Conservation (phyloP, 306 rosid species). For the Prunus armeniaca region DNA sequence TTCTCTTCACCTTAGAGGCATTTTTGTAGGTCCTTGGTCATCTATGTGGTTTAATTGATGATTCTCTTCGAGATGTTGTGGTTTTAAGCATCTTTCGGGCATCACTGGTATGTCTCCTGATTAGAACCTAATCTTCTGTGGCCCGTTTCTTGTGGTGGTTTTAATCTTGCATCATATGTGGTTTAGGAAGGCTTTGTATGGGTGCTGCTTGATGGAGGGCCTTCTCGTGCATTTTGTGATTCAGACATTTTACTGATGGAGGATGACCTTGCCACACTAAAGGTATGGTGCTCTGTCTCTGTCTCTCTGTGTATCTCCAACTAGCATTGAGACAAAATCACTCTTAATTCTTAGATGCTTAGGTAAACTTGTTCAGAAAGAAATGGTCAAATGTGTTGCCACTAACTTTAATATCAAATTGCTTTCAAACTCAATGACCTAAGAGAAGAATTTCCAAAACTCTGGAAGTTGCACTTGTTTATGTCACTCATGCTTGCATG, state of each 20-base stretch:
- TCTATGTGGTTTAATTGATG: slow-evolving; percentile 46
- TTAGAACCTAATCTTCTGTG: slow-evolving; percentile 10
- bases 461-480: background rate
- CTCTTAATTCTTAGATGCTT: background rate
- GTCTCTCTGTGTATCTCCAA: background rate
- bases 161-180: slow-evolving; percentile 10
- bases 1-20: slow-evolving; percentile 9
- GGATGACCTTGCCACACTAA: slow-evolving; percentile 43
- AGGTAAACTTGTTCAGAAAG: background rate
- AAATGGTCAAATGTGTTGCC: background rate
- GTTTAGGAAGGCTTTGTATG: slow-evolving; percentile 53
- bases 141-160: background rate
- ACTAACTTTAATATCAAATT: background rate
- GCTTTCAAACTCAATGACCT: background rate
- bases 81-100: slow-evolving; percentile 51
- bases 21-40: slow-evolving; percentile 40
- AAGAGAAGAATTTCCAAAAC: background rate
- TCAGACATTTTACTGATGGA: slow-evolving; percentile 37
- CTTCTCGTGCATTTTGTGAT: slow-evolving; percentile 53
- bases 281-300: slow-evolving; percentile 31
- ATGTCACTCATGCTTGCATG: background rate
- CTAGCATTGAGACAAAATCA: background rate
- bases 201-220: slow-evolving; percentile 63
- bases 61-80: slow-evolving; percentile 45
- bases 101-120: slow-evolving; percentile 36